Percentiles rank a stretch among this genome's conserved stretches.
phyloP scores from a whole-genome alignment of 306 rosid species.

The Sesbania bispinosa region DNA sequence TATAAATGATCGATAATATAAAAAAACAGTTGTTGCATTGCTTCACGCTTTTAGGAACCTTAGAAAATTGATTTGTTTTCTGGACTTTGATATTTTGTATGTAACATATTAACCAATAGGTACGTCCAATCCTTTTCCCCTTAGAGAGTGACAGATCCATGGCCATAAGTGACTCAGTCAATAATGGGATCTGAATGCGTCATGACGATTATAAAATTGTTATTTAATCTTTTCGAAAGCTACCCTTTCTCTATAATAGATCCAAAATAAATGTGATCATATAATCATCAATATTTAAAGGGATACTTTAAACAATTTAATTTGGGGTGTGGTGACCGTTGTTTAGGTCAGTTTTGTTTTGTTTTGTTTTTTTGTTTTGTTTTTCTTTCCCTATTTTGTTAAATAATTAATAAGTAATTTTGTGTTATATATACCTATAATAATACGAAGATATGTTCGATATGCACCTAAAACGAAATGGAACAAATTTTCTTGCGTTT shows the following conservation, averaged over 20 bases:
- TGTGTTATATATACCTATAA: no score
- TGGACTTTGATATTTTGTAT: slow-evolving; percentile 26
- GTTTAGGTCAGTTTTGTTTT: background rate
- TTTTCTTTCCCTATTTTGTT: background rate
- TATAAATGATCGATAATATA: slow-evolving; percentile 12
- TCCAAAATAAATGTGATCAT: slow-evolving; percentile 15
- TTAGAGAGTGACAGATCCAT: slow-evolving; percentile 27
- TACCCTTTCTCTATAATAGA: slow-evolving; percentile 17
- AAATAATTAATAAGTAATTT: no score
- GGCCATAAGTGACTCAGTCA: slow-evolving; percentile 42
- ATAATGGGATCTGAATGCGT: slow-evolving; percentile 6
- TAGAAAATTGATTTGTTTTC: slow-evolving; percentile 30
- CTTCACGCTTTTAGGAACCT: slow-evolving; percentile 59
- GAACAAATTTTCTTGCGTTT: no score
- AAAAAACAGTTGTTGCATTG: slow-evolving; percentile 39
- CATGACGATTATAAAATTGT: background rate
- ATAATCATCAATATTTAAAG: background rate
- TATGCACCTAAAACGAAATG: no score
- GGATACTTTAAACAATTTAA: background rate
- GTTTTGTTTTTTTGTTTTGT: background rate
- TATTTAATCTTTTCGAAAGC: background rate
- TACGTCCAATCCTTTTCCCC: slow-evolving; percentile 18
- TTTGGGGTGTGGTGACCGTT: background rate
- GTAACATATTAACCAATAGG: slow-evolving; percentile 33
- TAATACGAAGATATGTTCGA: no score